Base-by-base conservation (phyloP, 1,139 yeast species). In the Sugiyamaella sp. region DNA sequence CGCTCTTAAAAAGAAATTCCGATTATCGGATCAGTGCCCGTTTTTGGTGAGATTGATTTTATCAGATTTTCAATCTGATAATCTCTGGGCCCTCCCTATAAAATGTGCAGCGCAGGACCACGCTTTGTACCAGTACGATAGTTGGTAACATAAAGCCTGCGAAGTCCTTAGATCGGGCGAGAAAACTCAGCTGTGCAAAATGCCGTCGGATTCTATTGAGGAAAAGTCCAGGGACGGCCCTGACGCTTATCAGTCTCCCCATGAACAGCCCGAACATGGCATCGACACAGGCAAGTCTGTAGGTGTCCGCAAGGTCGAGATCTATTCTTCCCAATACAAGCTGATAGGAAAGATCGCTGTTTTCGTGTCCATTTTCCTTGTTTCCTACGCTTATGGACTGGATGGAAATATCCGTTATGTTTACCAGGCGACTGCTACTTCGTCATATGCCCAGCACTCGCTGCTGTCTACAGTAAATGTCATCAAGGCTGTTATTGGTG, bases 371-470 rank as follows among this genome's bases (percentile, higher is more conserved):
- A 76, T 84, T 14, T 84, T 86, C 65, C 60, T 81, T 16, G 79
- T 84, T 55, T 79, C 88, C 21, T 86, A 84, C 65, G 80, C 80
- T 37, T 86, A 85, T 63, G 84, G 88, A n/a, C 71, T 86, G 33
- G 90, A 85, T 63, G 77, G 80, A 51, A 76, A 76, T 19, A 69
- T 80, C 44, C 76, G 89, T 60, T 71, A 68, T 51, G 74, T 76
- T 25, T 76, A 76, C 68, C 82, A 80, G 57, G 62, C 76, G 20
- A 74, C 74, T 57, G 90, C 90, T 4, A 79, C 87, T 21, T 69
- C 75, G 43, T 77, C 84, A 2, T 86, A 82, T 67, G 61, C 76
- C 4, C 64, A 72, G 20, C 90, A 84, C 67, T 81, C 90, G 12
- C 73, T 85, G 52, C 70, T 81, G 49, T 78, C 93, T 3, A 84